These are phyloP conservation scores for Limnanthes douglasii DNA, from an alignment of 345 rosid species.

Conservation along the genomic window DNA sequence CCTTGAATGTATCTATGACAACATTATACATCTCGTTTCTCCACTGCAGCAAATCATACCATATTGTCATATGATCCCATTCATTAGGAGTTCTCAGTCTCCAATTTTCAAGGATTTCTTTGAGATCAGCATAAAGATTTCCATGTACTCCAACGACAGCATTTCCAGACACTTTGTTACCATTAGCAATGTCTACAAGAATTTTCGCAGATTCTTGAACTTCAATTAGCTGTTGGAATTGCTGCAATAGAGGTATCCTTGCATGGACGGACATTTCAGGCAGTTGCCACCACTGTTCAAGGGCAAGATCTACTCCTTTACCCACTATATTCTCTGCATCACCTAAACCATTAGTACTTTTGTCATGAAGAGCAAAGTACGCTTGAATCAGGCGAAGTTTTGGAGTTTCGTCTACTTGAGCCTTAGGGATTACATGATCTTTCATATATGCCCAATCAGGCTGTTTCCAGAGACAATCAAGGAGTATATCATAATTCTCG, in stretches of 20 bases:
- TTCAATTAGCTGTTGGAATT: conserved; percentile 95
- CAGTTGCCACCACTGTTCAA: conserved; percentile 98
- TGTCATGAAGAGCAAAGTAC: conserved; percentile 86
- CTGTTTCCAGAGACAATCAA: conserved; percentile 88
- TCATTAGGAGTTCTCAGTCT: conserved; percentile 95
- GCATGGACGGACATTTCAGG: conserved; percentile 98
- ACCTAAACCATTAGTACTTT: conserved; percentile 56
- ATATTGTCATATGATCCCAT: conserved; percentile 94
- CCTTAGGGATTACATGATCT: conserved; percentile 95
- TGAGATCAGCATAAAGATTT: conserved; percentile 81
- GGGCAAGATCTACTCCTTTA: conserved; percentile 93
- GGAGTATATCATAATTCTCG: conserved; percentile 91
- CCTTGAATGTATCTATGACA: conserved; percentile 93
- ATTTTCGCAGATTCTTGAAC: conserved; percentile 94
- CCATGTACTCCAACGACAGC: conserved; percentile 52
- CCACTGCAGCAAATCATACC: conserved; percentile 98
- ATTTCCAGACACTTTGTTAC: conserved; percentile 57
- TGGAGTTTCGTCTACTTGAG: conserved; percentile 99
- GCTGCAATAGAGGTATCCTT: conserved; percentile 89
- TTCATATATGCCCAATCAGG: conserved; percentile 94
- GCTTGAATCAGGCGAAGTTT: conserved; percentile 89
- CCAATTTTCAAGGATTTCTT: conserved; percentile 98
- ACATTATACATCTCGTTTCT: conserved; percentile 95
- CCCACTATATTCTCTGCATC: conserved; percentile 89
- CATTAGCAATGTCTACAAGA: conserved; percentile 78